A percentile compares a stretch with the other conserved stretches of the same genome.
Conservation (phyloP, 83 land plant species). For the Picea abies region DNA sequence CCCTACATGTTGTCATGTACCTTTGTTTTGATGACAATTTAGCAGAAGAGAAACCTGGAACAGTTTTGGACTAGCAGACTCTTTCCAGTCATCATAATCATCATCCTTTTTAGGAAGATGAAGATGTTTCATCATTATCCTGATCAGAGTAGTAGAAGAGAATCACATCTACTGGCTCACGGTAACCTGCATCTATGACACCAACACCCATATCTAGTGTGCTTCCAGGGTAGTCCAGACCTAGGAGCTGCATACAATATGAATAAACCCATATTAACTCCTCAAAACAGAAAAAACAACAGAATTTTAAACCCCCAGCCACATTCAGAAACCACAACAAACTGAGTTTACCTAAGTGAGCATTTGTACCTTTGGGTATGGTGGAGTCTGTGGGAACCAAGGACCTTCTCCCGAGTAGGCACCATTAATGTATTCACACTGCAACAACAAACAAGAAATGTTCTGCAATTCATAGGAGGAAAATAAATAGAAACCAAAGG, state of each 20-base stretch:
- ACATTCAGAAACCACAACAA: neutral
- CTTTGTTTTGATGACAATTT: too few relatives aligned
- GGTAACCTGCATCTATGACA: conserved; percentile 96
- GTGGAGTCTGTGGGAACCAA: conserved; percentile 79
- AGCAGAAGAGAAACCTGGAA: too few relatives aligned
- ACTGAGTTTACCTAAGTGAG: conserved; percentile 60
- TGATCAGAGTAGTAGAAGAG: conserved; percentile 86
- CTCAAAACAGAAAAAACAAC: neutral
- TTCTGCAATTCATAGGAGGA: neutral
- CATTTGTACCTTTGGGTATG: conserved; percentile 90
- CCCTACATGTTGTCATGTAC: too few relatives aligned
- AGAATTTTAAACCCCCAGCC: neutral
- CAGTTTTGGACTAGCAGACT: too few relatives aligned
- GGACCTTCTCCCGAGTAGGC: conserved; percentile 84
- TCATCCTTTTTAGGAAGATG: too few relatives aligned
- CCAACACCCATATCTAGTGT: conserved; percentile 92
- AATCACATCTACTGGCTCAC: conserved; percentile 85
- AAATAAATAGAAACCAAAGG: too few relatives aligned
- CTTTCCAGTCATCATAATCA: too few relatives aligned
- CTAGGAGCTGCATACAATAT: conserved; percentile 66
- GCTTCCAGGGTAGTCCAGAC: conserved; percentile 92
- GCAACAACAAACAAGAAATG: conserved; percentile 1
- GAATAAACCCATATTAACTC: neutral
- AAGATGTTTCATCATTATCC: conserved; percentile 20
- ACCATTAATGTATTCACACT: conserved; percentile 63